phyloP scores from a whole-genome alignment of 2,329 filamentous ascomycete species.

The Pseudodiploospora longispora region DNA sequence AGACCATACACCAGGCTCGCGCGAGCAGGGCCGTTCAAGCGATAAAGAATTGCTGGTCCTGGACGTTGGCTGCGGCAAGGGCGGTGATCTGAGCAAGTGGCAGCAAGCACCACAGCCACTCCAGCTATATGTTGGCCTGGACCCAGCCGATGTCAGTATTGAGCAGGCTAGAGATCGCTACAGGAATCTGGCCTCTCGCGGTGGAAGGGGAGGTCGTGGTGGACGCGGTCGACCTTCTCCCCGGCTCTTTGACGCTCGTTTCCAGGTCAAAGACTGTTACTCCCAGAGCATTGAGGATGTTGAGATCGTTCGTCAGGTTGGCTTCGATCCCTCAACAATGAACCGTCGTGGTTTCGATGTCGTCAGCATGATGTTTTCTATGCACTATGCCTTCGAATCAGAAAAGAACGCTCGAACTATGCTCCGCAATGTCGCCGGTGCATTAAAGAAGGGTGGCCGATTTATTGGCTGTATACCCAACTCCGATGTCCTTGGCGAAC shows the following conservation, averaged over 20 bases:
- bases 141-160: constrained; percentile 88
- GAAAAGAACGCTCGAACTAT: constrained; percentile 86
- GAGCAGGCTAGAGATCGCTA: constrained; percentile 84
- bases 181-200: constrained; percentile 57
- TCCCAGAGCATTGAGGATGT: constrained; percentile 75
- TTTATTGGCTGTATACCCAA: constrained; percentile 97
- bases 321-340: constrained; percentile 72
- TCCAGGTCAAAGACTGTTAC: constrained; percentile 89
- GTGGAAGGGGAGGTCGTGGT: constrained; percentile 46
- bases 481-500: constrained; percentile 77
- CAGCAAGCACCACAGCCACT: constrained; percentile 85
- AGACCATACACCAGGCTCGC: constrained; percentile 56
- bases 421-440: constrained; percentile 85
- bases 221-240: constrained; percentile 40
- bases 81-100: constrained; percentile 93
- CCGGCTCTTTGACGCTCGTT: constrained; percentile 73
- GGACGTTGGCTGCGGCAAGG: constrained; percentile 94
- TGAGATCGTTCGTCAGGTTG: constrained; percentile 74
- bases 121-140: constrained; percentile 87
- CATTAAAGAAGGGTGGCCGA: constrained; percentile 85
- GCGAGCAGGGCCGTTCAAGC: constrained; percentile 41
- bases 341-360: constrained; percentile 82
- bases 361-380: constrained; percentile 98
- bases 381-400: constrained; percentile 96
- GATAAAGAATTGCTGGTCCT: constrained; percentile 67